Conservation (phyloP, 495 filamentous ascomycete species). For the Penicillium ochrochloron region DNA sequence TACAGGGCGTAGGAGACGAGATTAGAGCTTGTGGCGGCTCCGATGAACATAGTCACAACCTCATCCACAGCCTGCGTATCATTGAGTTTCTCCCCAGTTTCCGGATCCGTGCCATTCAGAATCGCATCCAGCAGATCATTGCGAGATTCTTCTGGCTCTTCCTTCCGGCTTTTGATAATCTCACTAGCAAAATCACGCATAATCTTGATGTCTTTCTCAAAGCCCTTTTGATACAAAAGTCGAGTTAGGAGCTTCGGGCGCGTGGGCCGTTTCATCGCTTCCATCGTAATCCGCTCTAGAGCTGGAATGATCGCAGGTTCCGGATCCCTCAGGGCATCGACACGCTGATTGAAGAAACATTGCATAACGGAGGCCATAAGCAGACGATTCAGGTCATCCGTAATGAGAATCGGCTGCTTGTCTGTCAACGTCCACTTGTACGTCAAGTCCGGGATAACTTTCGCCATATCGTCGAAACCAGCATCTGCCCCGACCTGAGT, state of each 20-base stretch:
- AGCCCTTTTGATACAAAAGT: slow-evolving; percentile 52
- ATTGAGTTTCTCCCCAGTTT: slow-evolving; percentile 65
- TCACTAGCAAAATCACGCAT: slow-evolving; percentile 63
- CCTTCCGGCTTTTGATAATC: slow-evolving; percentile 56
- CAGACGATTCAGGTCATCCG: slow-evolving; percentile 73
- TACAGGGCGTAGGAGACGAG: slow-evolving; percentile 51
- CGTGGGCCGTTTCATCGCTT: slow-evolving; percentile 46
- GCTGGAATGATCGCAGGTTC: slow-evolving; percentile 39
- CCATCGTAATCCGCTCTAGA: slow-evolving; percentile 46
- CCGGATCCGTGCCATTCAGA: slow-evolving; percentile 66
- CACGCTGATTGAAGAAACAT: slow-evolving; percentile 56
- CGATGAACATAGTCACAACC: slow-evolving; percentile 59
- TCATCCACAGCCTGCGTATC: slow-evolving; percentile 70
- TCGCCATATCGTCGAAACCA: slow-evolving; percentile 62
- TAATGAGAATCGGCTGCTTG: slow-evolving; percentile 58
- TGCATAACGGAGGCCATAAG: slow-evolving; percentile 73
- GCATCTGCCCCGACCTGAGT: slow-evolving; percentile 39
- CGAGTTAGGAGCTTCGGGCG: slow-evolving; percentile 47
- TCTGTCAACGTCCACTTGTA: slow-evolving; percentile 65
- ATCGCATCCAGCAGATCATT: slow-evolving; percentile 75
- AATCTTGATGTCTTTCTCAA: slow-evolving; percentile 57
- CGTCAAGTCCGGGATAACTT: slow-evolving; percentile 67
- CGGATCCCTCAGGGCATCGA: slow-evolving; percentile 31
- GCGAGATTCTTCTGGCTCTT: slow-evolving; percentile 53
- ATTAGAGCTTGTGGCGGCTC: slow-evolving; percentile 49